Percentiles rank a stretch among this genome's conserved stretches.
Conservation (phyloP, 495 filamentous ascomycete species). For the Hypoxylon lenormandii region DNA sequence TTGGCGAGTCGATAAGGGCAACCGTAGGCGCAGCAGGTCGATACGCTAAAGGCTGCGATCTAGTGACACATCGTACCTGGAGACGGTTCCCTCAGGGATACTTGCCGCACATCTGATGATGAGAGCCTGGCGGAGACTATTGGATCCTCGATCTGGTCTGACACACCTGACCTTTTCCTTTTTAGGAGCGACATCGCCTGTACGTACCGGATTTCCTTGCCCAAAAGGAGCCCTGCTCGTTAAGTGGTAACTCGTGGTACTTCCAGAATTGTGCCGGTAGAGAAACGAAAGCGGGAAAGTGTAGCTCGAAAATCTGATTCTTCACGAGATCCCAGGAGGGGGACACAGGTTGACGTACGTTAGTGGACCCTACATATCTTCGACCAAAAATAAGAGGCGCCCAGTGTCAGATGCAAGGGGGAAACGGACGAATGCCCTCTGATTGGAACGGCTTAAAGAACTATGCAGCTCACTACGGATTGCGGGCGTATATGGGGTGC, state of each 20-base stretch:
- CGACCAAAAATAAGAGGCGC: constrained; percentile 37
- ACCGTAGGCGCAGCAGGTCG: constrained; percentile 43
- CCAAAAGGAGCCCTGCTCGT: constrained; percentile 28
- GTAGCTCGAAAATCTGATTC: constrained; percentile 21
- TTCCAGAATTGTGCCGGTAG: constrained; percentile 23
- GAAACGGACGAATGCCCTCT: constrained; percentile 27
- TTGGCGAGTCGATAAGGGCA: constrained; percentile 49
- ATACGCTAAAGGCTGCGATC: constrained; percentile 46
- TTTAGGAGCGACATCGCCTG: constrained; percentile 42
- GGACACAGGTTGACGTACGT: constrained; percentile 31
- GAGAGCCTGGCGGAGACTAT: constrained; percentile 39
- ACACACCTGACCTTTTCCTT: constrained; percentile 47
- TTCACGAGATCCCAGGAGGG: constrained; percentile 30
- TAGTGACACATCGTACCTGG: constrained; percentile 47
- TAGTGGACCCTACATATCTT: constrained; percentile 44
- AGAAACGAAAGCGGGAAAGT: constrained; percentile 20
- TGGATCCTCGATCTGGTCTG: constrained; percentile 46
- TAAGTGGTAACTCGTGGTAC: constrained; percentile 17
- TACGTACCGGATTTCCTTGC: constrained; percentile 36
- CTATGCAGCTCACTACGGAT: constrained; percentile 28
- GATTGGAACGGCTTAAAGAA: constrained; percentile 39
- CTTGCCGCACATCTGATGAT: constrained; percentile 48
- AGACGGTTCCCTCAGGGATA: constrained; percentile 49
- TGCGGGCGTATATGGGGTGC: constrained; percentile 41
- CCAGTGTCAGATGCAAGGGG: constrained; percentile 45